These are phyloP conservation scores for Halophytophthora polymorphica DNA, from an alignment of 352 stramenopile genomes.

Conservation along the genomic window DNA sequence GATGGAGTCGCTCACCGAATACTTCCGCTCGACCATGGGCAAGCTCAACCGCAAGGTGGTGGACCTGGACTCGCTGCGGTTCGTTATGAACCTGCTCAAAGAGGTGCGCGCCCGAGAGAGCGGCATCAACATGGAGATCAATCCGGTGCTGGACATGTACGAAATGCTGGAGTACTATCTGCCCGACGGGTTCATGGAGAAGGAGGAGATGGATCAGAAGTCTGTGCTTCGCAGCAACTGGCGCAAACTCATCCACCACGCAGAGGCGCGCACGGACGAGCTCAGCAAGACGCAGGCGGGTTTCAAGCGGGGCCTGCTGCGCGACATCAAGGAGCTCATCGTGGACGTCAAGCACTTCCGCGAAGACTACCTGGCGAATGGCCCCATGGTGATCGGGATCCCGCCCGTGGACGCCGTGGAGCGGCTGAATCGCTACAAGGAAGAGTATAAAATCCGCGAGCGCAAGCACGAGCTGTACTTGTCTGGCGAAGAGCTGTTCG, in stretches of 20 bases:
- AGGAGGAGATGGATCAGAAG: constrained; percentile 99
- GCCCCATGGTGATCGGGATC: constrained; percentile 97
- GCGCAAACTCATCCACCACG: constrained; percentile 96
- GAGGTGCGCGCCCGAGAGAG: constrained; percentile 97
- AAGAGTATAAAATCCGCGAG: constrained; percentile 97
- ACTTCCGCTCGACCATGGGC: constrained; percentile 92
- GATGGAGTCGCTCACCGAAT: constrained; percentile 95
- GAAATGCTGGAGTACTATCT: constrained; percentile 95
- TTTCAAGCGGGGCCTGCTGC: constrained; percentile 95
- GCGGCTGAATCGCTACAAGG: constrained; percentile 96
- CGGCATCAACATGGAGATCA: constrained; percentile 98
- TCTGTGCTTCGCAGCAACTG: constrained; percentile 96
- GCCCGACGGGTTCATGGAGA: constrained; percentile 96
- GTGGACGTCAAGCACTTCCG: constrained; percentile 95
- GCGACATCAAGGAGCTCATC: constrained; percentile 96
- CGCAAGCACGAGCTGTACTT: constrained; percentile 97
- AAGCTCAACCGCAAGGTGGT: constrained; percentile 94
- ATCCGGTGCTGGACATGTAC: constrained; percentile 98
- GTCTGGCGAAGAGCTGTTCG: constrained; percentile 97
- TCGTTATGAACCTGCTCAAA: constrained; percentile 97
- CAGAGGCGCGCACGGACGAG: constrained; percentile 93
- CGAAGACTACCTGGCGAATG: constrained; percentile 95
- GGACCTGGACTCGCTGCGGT: constrained; percentile 95
- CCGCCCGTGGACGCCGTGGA: constrained; percentile 95
- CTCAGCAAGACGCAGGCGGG: constrained; percentile 93